phyloP scores from a whole-genome alignment of 2,329 filamentous ascomycete species.

The Akanthomyces uredinophilus region DNA sequence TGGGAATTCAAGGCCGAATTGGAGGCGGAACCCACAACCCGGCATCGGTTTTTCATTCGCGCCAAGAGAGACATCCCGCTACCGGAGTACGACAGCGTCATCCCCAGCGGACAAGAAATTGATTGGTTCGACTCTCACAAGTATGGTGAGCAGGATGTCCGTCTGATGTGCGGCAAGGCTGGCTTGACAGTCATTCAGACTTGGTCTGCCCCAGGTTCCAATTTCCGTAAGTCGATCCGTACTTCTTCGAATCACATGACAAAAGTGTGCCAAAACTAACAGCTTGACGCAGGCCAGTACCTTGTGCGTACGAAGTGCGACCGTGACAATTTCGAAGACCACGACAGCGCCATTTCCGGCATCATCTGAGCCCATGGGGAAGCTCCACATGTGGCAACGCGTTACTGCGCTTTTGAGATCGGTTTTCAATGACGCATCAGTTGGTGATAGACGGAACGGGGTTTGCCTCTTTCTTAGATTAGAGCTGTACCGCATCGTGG shows the following conservation, averaged over 20 bases:
- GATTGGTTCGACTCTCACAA: slow-evolving; percentile 43
- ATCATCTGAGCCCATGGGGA: neutral
- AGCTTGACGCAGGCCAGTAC: slow-evolving; percentile 30
- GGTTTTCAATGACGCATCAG: neutral
- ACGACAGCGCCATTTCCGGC: slow-evolving; percentile 34
- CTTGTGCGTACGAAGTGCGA: slow-evolving; percentile 29
- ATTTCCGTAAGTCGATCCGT: slow-evolving; percentile 31
- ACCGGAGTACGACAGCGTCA: slow-evolving; percentile 20
- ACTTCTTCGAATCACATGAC: neutral
- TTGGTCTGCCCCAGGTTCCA: slow-evolving; percentile 33
- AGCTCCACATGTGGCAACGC: too few relatives aligned
- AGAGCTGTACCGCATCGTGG: neutral
- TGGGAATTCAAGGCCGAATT: slow-evolving; percentile 35
- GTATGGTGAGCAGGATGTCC: slow-evolving; percentile 32
- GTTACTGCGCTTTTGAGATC: neutral
- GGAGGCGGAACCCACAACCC: slow-evolving; percentile 31
- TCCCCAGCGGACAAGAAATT: slow-evolving; percentile 31
- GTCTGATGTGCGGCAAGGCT: slow-evolving; percentile 35
- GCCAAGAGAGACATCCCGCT: slow-evolving; percentile 31
- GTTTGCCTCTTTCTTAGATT: neutral
- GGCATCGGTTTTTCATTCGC: slow-evolving; percentile 36
- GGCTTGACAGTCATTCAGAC: slow-evolving; percentile 31
- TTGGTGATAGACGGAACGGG: neutral
- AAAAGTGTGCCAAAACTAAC: neutral
- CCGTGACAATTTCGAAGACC: slow-evolving; percentile 29